Conservation (phyloP, 2,329 filamentous ascomycete genomes). For the Fusarium equiseti region DNA sequence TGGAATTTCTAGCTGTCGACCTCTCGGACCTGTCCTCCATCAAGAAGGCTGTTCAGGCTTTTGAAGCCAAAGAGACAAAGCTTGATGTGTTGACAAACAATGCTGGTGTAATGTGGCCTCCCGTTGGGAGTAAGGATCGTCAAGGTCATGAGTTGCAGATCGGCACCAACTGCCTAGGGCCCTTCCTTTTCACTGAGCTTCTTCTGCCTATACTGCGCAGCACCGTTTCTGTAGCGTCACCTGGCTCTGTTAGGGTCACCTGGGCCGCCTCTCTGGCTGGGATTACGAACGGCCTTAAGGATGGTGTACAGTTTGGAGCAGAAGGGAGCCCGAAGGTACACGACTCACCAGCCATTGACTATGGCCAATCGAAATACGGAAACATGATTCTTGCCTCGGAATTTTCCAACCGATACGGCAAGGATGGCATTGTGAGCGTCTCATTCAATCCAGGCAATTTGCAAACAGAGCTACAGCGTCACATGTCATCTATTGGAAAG, state of each 20-base stretch:
- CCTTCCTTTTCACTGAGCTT: constrained; percentile 55
- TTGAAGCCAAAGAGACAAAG: constrained; percentile 52
- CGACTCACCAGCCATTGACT: neutral
- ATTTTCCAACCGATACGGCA: neutral
- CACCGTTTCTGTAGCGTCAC: constrained; percentile 48
- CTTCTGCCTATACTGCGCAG: constrained; percentile 36
- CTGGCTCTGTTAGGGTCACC: constrained; percentile 46
- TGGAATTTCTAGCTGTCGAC: constrained; percentile 54
- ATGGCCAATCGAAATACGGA: neutral
- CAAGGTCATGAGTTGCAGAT: constrained; percentile 58
- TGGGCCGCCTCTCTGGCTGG: constrained; percentile 32
- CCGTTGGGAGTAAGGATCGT: constrained; percentile 52
- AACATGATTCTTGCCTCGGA: neutral
- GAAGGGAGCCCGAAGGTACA: neutral
- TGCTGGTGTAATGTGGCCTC: constrained; percentile 56
- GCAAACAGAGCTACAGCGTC: constrained; percentile 19
- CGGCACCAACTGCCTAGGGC: constrained; percentile 55
- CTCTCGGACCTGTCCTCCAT: constrained; percentile 57
- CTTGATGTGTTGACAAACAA: constrained; percentile 60
- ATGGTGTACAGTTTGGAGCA: constrained; percentile 29
- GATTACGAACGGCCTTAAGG: neutral
- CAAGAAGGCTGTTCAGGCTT: constrained; percentile 53
- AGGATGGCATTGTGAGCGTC: constrained; percentile 19
- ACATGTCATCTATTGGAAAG: neutral
- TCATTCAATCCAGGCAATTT: constrained; percentile 23